A percentile compares a stretch with the other conserved stretches of the same genome.
phyloP scores from a whole-genome alignment of 768 basidiomycete species.

The Pisolithus albus region DNA sequence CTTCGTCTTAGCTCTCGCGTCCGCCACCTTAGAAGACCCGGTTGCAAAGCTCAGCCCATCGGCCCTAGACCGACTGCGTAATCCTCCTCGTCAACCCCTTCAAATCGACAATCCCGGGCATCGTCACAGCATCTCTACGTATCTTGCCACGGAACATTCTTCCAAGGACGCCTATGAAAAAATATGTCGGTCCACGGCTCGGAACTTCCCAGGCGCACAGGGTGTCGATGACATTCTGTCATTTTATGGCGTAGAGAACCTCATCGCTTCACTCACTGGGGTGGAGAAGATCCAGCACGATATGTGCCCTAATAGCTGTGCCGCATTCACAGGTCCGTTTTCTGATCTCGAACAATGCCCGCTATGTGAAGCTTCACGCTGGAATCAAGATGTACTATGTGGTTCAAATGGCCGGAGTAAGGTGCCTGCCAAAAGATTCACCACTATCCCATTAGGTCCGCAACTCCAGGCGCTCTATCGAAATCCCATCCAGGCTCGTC shows the following conservation, averaged over 20 bases:
- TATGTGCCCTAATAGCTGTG: conserved; percentile 15
- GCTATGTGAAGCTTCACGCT: conserved; percentile 22
- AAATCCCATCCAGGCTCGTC: neutral
- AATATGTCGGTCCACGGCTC: neutral
- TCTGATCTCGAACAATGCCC: conserved; percentile 7
- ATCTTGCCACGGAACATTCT: conserved; percentile 4
- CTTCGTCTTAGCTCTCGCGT: neutral
- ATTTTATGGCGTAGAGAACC: conserved; percentile 4
- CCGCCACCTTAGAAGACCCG: neutral
- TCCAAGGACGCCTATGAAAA: conserved; percentile 4
- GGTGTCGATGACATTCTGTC: conserved; percentile 10
- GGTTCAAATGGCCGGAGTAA: conserved; percentile 1
- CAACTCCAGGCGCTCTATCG: conserved; percentile 31
- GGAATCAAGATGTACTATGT: neutral
- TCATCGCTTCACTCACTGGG: conserved; percentile 3
- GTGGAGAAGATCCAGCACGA: conserved; percentile 2
- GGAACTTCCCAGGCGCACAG: neutral
- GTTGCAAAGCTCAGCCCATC: neutral
- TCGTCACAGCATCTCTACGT: conserved; percentile 3
- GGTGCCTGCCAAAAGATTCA: conserved; percentile 6
- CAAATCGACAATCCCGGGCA: conserved; percentile 1
- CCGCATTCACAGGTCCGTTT: conserved; percentile 19
- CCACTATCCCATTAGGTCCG: conserved; percentile 15
- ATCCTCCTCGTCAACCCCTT: conserved; percentile 1
- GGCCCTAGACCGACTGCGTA: no score